Evolutionary conservation across 2,329 filamentous ascomycete species (phyloP), one percentile per base, ranked within the genome.

Genomic region (Diaporthe sp.): DNA sequence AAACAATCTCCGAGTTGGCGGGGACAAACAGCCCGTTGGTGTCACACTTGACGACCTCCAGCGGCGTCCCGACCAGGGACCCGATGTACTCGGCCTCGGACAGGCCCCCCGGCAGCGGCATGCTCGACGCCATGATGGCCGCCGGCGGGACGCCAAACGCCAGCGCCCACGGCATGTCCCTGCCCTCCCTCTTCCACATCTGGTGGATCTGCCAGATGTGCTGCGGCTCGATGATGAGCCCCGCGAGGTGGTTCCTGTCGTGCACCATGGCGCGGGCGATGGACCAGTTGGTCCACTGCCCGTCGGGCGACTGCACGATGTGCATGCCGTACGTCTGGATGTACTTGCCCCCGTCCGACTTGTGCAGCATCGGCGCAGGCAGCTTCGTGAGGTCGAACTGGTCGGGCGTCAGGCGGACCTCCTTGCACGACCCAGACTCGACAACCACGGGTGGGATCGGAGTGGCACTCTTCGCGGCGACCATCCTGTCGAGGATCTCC

Each of bases 1-100:
- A 79, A 0, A 90, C 85, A 68, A 90, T 89, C 77, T 90, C 88
- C 0, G 82, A 79, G 73, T 85, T 88, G 0, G 88, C 88, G 0
- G 88, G 88, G 1, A 90, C 87, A 4, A 82, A 78, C 0, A 90
- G 78, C 34, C 85, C 82, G 73, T 87, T 90, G 0, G 84, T 87
- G n/a, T 89, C 88, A 73, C 88, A 89, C 77, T 89, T 89, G 49
- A 88, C 85, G 0, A 90, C 77, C 44, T 89, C 85, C 8, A 89
- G 74, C 0, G 88, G 81, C 0, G 79, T 75, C 3, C 88, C 87
- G 1, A 82, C 82, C 72, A 90, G 81, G 0, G 87, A 84, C 1
- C 88, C 88, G 8, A 89, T 82, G 71, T 89, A 90, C 1, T 82
- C 86, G 4, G 84, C 85, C 78, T 90, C 88, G 0, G 84, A 85